Evolutionary conservation across 148 eudicot genomes (phyloP).

Genomic region (Salicornia ramosissima): DNA sequence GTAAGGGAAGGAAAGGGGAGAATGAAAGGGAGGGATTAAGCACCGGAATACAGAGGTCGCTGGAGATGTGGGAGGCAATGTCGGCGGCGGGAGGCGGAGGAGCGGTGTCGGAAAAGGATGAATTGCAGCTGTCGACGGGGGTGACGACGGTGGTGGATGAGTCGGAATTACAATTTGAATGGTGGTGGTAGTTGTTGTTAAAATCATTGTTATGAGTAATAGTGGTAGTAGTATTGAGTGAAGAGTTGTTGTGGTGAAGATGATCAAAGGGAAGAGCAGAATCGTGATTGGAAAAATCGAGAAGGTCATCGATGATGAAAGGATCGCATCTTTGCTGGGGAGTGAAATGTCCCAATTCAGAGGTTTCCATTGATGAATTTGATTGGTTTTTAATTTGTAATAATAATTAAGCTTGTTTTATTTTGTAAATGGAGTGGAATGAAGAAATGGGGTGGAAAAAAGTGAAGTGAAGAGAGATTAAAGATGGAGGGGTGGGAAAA

Average conservation of each 20-base stretch:
- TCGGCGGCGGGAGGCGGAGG: conserved; percentile 7
- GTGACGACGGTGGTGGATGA: conserved; percentile 34
- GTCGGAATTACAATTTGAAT: conserved; percentile 2
- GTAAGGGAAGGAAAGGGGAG: no score
- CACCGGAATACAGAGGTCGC: conserved; percentile 76
- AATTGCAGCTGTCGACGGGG: conserved; percentile 56
- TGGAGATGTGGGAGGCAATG: conserved; percentile 37
- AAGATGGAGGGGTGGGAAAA: not conserved
- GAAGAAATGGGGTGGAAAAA: not conserved
- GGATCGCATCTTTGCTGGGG: conserved; percentile 35
- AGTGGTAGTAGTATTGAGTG: not conserved
- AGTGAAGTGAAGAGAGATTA: not conserved
- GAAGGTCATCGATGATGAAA: conserved; percentile 76
- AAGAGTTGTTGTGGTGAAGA: conserved; percentile 6
- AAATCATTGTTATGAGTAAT: not conserved
- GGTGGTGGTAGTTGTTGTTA: not conserved
- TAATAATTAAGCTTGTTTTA: no score
- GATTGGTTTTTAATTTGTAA: not conserved
- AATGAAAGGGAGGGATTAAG: no score
- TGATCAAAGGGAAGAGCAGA: conserved; percentile 24
- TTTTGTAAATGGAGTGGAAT: no score
- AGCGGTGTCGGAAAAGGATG: conserved; percentile 39
- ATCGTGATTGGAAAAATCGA: conserved; percentile 70
- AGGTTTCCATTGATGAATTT: not conserved
- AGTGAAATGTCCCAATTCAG: not conserved